Conservation (phyloP, 2,329 filamentous ascomycete genomes). For the Chrysoporthe puriensis region DNA sequence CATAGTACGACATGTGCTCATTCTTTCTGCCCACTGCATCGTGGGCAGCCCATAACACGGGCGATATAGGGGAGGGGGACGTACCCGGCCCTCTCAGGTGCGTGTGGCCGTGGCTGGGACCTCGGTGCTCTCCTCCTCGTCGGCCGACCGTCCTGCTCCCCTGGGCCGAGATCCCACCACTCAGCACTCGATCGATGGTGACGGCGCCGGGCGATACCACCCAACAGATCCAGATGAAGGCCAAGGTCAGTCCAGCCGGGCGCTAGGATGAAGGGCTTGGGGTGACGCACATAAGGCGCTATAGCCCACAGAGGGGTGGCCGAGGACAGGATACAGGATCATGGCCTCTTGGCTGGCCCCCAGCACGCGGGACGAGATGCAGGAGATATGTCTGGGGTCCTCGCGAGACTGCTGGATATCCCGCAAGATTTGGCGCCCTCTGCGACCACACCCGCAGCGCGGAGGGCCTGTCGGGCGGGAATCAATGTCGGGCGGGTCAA, state of each 20-base stretch:
- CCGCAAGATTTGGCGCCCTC: not conserved
- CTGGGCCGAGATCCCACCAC: not conserved
- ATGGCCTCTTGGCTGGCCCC: not conserved
- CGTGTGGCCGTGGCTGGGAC: not conserved
- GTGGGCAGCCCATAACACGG: not conserved
- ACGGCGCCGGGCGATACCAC: not conserved
- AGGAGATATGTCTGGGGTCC: not conserved
- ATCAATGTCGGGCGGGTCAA: not conserved
- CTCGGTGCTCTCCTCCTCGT: conserved; percentile 1
- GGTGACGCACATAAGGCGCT: conserved; percentile 11
- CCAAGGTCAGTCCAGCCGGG: not conserved
- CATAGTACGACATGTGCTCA: not conserved
- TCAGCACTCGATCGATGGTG: not conserved
- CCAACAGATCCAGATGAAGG: not conserved
- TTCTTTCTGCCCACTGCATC: not conserved
- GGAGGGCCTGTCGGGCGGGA: not conserved
- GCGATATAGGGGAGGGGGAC: conserved; percentile 3
- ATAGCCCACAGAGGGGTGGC: conserved; percentile 20
- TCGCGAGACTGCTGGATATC: not conserved
- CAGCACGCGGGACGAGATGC: conserved; percentile 1
- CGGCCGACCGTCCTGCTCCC: not conserved
- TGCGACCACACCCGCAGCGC: not conserved
- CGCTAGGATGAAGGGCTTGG: not conserved
- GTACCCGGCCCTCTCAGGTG: conserved; percentile 1
- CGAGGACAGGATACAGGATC: conserved; percentile 3